These are phyloP conservation scores for Sporopachydermia lactativora DNA, from an alignment of 805 yeast genomes.

Conservation along the genomic window DNA sequence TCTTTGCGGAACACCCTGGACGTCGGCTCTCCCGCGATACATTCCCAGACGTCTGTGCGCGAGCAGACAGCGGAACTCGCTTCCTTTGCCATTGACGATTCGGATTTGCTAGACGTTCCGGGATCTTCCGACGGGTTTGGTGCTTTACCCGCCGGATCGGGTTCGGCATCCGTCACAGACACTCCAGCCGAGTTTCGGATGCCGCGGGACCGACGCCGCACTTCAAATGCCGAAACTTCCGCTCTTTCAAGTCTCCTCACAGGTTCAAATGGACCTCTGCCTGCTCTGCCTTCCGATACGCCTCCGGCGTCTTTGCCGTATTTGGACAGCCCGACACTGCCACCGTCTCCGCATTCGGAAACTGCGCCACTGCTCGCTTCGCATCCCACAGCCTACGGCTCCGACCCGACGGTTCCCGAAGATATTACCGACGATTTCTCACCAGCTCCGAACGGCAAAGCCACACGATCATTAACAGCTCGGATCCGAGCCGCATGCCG, in stretches of 20 bases:
- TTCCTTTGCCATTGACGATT: constrained; percentile 8
- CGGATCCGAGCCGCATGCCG: constrained; percentile 2
- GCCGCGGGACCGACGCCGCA: not conserved
- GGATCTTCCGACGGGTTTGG: too few species aligned
- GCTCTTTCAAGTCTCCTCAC: not conserved
- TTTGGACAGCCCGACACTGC: too few species aligned
- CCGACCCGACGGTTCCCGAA: not conserved
- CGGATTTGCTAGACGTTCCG: not conserved
- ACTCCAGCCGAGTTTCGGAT: not conserved
- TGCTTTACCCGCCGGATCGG: not conserved
- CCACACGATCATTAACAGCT: constrained; percentile 3
- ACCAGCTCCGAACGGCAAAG: not conserved
- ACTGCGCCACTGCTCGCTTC: not conserved
- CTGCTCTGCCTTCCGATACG: not conserved
- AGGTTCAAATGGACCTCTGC: not conserved
- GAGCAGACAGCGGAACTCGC: constrained; percentile 12
- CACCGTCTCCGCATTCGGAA: not conserved
- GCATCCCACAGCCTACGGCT: not conserved
- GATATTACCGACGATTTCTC: not conserved
- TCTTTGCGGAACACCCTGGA: not conserved
- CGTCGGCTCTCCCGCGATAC: not conserved
- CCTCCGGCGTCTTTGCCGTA: not conserved
- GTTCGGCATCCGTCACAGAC: not conserved
- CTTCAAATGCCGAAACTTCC: not conserved
- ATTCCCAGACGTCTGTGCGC: constrained; percentile 6